phyloP scores from a whole-genome alignment of 257 asterid genomes.

The Primulina tabacum region DNA sequence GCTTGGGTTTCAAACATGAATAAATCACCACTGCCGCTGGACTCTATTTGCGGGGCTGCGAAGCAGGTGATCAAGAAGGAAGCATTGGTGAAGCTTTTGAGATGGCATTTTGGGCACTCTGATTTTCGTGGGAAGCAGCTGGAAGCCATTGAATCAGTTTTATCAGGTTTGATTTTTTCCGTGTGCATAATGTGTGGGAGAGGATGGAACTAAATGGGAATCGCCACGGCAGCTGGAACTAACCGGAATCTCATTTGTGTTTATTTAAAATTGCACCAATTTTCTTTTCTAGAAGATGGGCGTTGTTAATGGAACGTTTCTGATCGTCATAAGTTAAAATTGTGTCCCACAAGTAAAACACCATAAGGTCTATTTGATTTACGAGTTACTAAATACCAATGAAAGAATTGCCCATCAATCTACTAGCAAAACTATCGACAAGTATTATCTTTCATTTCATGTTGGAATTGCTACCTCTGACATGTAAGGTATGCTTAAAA shows the following conservation, averaged over 20 bases:
- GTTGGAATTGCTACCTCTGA: not conserved
- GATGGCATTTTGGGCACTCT: slow-evolving; percentile 96
- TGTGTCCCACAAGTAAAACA: not conserved
- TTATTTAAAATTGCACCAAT: not conserved
- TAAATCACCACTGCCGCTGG: slow-evolving; percentile 69
- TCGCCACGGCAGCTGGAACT: not conserved
- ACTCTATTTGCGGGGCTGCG: slow-evolving; percentile 48
- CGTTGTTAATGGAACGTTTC: not conserved
- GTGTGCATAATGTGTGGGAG: not conserved
- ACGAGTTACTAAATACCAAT: not conserved
- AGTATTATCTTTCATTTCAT: not conserved
- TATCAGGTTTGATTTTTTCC: slow-evolving; percentile 59
- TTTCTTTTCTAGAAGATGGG: not conserved
- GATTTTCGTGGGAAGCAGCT: slow-evolving; percentile 84
- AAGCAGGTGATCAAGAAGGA: slow-evolving; percentile 64
- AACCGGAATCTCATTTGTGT: not conserved
- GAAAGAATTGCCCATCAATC: not conserved
- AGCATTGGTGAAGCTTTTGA: slow-evolving; percentile 77
- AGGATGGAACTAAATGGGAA: not conserved
- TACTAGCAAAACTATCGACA: not conserved
- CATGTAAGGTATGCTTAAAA: too few relatives aligned
- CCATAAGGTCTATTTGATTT: not conserved
- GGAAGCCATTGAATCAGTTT: slow-evolving; percentile 91
- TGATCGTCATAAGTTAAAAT: not conserved
- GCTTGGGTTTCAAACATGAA: slow-evolving; percentile 40